Evolutionary conservation across 2,329 filamentous ascomycete species (phyloP).

Genomic region (Raffaelea albimanens): DNA sequence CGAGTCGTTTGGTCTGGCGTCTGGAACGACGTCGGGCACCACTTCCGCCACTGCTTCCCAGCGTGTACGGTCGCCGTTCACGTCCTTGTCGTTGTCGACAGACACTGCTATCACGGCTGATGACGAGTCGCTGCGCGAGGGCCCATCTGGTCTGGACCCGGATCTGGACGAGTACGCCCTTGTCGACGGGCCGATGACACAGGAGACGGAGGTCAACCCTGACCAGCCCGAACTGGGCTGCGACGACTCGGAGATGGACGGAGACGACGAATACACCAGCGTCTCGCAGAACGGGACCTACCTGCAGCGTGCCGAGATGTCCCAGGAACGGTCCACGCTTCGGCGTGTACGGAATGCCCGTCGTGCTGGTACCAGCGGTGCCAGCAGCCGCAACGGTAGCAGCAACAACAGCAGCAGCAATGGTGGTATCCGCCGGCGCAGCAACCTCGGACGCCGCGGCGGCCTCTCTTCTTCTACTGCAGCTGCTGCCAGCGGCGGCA

Average conservation of each 20-base stretch:
- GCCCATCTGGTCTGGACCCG: neutral
- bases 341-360: neutral
- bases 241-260: slow-evolving; percentile 47
- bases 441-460: neutral
- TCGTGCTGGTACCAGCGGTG: slow-evolving; percentile 1
- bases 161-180: neutral
- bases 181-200: too few species aligned
- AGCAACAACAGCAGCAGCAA: neutral
- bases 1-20: neutral
- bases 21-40: slow-evolving; percentile 3
- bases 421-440: slow-evolving; percentile 14
- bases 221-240: slow-evolving; percentile 40
- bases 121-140: slow-evolving; percentile 7
- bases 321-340: too few species aligned
- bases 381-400: neutral
- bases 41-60: slow-evolving; percentile 9
- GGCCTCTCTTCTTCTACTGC: neutral
- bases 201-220: slow-evolving; percentile 19
- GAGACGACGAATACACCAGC: slow-evolving; percentile 24
- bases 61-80: slow-evolving; percentile 10
- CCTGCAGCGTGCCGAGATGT: too few species aligned
- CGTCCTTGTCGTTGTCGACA: slow-evolving; percentile 4
- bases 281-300: neutral
- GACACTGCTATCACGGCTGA: slow-evolving; percentile 5
- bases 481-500: slow-evolving; percentile 6